phyloP scores from a whole-genome alignment of 2,329 filamentous ascomycete genomes.

The Ampelomyces quisqualis region DNA sequence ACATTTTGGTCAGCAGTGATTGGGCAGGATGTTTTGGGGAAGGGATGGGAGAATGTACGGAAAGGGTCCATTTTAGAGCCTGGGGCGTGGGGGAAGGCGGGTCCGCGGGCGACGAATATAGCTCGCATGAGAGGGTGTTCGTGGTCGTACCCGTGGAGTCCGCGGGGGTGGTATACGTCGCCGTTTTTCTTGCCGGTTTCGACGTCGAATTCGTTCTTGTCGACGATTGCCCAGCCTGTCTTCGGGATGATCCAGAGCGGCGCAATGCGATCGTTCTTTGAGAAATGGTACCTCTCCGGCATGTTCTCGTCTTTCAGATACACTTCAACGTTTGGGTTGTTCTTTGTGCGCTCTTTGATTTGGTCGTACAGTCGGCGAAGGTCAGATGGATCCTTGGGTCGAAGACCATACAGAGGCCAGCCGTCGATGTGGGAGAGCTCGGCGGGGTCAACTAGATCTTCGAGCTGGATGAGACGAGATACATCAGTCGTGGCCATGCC shows the following conservation, averaged over 20 bases:
- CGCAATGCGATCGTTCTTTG: slow-evolving; percentile 82
- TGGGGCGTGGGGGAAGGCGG: slow-evolving; percentile 82
- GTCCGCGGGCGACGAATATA: slow-evolving; percentile 88
- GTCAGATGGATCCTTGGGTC: slow-evolving; percentile 70
- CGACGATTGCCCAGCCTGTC: slow-evolving; percentile 88
- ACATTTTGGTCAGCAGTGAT: background rate
- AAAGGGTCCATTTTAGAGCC: slow-evolving; percentile 80
- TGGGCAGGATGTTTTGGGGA: too few species aligned
- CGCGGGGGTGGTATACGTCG: slow-evolving; percentile 72
- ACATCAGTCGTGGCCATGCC: slow-evolving; percentile 94
- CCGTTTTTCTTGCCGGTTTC: slow-evolving; percentile 64
- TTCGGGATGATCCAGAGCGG: slow-evolving; percentile 93
- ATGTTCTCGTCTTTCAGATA: slow-evolving; percentile 85
- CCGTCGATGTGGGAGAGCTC: slow-evolving; percentile 85
- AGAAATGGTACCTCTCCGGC: slow-evolving; percentile 91
- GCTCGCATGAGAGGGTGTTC: slow-evolving; percentile 94
- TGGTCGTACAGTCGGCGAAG: slow-evolving; percentile 67
- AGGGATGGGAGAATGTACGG: slow-evolving; percentile 62
- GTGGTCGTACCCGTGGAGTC: slow-evolving; percentile 93
- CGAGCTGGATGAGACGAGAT: slow-evolving; percentile 79
- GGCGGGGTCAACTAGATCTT: slow-evolving; percentile 77
- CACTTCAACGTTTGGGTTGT: slow-evolving; percentile 74
- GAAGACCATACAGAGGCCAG: slow-evolving; percentile 88
- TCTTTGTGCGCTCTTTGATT: slow-evolving; percentile 55
- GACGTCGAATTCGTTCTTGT: slow-evolving; percentile 75